phyloP scores from a whole-genome alignment of 805 yeast genomes.

The Myxozyma udenii region DNA sequence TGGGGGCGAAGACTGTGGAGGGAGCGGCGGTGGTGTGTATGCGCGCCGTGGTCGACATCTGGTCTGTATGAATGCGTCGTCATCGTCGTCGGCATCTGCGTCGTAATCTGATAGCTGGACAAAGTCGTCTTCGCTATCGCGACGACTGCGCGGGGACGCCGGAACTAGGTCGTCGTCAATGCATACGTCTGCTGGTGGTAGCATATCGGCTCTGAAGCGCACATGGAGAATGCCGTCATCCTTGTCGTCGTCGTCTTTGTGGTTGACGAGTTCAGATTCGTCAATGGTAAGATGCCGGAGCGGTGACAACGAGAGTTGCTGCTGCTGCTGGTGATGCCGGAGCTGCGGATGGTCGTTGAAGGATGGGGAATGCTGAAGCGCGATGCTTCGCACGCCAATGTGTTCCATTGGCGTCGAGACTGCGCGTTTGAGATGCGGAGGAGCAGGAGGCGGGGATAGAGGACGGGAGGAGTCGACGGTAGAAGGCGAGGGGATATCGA shows the following conservation, averaged over 20 bases:
- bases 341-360: background rate
- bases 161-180: constrained; percentile 13
- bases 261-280: background rate
- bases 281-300: background rate
- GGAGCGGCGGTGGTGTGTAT: background rate
- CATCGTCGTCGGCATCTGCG: constrained; percentile 13
- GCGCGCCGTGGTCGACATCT: background rate
- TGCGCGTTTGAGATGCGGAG: background rate
- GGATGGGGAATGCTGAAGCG: background rate
- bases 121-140: background rate
- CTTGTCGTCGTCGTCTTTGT: constrained; percentile 1
- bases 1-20: background rate
- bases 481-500: background rate
- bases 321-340: background rate
- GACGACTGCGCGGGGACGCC: constrained; percentile 2
- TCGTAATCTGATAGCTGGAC: constrained; percentile 10
- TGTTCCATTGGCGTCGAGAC: background rate
- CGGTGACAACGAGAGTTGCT: background rate
- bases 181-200: constrained; percentile 9
- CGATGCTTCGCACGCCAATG: background rate
- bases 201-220: constrained; percentile 13
- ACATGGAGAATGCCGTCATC: background rate
- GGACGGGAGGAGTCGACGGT: background rate
- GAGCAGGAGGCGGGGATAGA: background rate
- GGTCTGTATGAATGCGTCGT: background rate